Evolutionary conservation across 2,329 filamentous ascomycete genomes (phyloP), one percentile per base, ranked within the genome.

Genomic region (Aspergillus floridensis): DNA sequence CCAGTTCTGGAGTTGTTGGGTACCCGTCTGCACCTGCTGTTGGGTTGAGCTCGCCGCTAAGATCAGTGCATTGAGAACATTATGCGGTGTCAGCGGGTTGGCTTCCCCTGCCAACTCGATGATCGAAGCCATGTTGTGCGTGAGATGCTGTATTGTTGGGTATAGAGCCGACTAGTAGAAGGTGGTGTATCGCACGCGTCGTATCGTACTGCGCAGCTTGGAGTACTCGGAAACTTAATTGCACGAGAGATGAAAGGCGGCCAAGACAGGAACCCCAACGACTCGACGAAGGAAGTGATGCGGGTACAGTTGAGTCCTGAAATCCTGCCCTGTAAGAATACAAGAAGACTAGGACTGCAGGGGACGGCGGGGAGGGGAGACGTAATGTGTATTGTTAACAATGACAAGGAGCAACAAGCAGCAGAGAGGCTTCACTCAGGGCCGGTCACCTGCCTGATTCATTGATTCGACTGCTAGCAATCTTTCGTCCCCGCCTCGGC

Each of bases 41-140:
- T 86, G 82, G 58, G 87, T 82, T 53, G 82, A 81, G 19, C 87
- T 88, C 47, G 84, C 84, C 35, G 88, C 88, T 57, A 84, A 80
- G 61, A 86, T 79, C 56, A 93, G 79, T 11, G 84, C 84, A 63
- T 84, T 84, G 70, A 85, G 86, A 26, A 93, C 82, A 71, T 87
- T 84, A 59, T 84, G 80, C 59, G 83, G 75, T 60, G 76, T 86
- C 63, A 93, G 79, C 57, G 90, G 89, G 66, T 83, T 92, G 49
- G 92, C 89, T 78, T 95, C 92, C 65, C 90, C 92, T 6, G 90
- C 84, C 60, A 92, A 87, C 79, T 96, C 92, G 71, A 96, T 86
- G 61, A 84, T 77, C 74, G 88, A 88, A 72, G 81, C 85, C 88
- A 91, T 91, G 70, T 61, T 64, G 62, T 67, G 72, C 59, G 38